Conservation (phyloP, 2,329 filamentous ascomycete genomes). For the Hymenoscyphus fructigenus region DNA sequence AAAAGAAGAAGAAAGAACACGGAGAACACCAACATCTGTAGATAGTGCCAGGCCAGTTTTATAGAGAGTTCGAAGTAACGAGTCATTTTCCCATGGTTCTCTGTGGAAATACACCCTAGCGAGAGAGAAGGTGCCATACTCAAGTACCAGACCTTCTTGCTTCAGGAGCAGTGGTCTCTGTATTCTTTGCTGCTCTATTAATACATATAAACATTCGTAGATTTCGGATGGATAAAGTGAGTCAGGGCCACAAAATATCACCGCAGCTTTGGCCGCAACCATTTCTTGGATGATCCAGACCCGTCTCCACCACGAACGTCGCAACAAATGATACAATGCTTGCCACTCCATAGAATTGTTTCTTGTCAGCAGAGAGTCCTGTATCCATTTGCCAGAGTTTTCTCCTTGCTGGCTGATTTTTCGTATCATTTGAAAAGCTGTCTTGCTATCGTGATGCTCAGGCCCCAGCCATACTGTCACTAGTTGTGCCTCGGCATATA, state of each 20-base stretch:
- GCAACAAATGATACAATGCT: not conserved
- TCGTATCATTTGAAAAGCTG: not conserved
- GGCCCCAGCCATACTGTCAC: not conserved
- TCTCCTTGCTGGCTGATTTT: not conserved
- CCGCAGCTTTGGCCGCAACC: not conserved
- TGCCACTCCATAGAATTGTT: not conserved
- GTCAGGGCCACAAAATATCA: not conserved
- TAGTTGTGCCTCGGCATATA: not conserved
- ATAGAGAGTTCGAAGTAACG: not conserved
- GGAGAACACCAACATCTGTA: no score
- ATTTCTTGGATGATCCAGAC: not conserved
- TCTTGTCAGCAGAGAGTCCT: not conserved
- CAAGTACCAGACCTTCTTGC: not conserved
- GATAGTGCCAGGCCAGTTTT: not conserved
- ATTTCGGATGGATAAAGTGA: not conserved
- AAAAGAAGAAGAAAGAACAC: no score
- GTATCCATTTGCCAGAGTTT: not conserved
- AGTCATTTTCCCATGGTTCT: not conserved
- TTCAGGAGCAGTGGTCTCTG: not conserved
- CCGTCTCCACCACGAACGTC: not conserved
- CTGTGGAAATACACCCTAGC: not conserved
- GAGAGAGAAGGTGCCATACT: not conserved
- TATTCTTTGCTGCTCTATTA: not conserved
- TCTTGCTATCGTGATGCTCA: not conserved
- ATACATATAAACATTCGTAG: not conserved